Conservation (phyloP, 169 alveolate species). For the Plasmodium falciparum region DNA sequence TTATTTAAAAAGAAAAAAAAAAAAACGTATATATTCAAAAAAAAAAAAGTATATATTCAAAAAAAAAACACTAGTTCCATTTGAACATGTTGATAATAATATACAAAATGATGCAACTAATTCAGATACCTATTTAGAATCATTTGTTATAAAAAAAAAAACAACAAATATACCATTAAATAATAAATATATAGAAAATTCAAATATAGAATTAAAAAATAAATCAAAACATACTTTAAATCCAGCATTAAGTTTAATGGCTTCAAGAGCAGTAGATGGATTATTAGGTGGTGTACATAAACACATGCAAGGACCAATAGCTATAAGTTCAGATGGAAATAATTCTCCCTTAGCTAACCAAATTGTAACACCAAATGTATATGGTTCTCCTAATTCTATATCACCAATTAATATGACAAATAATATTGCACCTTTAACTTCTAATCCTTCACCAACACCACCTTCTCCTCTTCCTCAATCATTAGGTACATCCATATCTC, state of each 20-base stretch:
- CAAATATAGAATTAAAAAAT: constrained; percentile 43
- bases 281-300: constrained; percentile 55
- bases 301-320: constrained; percentile 63
- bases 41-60: not conserved
- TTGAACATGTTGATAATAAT: not conserved
- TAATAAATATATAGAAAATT: constrained; percentile 31
- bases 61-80: constrained; percentile 10
- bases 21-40: not conserved
- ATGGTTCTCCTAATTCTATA: constrained; percentile 1
- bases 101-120: not conserved
- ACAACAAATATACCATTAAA: not conserved
- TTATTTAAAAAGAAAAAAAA: too few species aligned
- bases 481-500: not conserved
- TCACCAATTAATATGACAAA: constrained; percentile 33
- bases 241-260: constrained; percentile 47
- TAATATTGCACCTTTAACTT: constrained; percentile 17
- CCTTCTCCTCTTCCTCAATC: constrained; percentile 14
- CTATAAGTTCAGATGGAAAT: constrained; percentile 25
- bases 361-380: constrained; percentile 60
- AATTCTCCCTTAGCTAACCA: constrained; percentile 48
- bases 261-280: constrained; percentile 66
- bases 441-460: constrained; percentile 17
- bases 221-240: constrained; percentile 21
- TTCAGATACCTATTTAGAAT: not conserved
- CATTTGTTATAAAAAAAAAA: constrained; percentile 27